Evolutionary conservation across 108 stramenopile species (phyloP), one percentile per base, ranked within the genome.

Genomic region (Discostella pseudostelligera): DNA sequence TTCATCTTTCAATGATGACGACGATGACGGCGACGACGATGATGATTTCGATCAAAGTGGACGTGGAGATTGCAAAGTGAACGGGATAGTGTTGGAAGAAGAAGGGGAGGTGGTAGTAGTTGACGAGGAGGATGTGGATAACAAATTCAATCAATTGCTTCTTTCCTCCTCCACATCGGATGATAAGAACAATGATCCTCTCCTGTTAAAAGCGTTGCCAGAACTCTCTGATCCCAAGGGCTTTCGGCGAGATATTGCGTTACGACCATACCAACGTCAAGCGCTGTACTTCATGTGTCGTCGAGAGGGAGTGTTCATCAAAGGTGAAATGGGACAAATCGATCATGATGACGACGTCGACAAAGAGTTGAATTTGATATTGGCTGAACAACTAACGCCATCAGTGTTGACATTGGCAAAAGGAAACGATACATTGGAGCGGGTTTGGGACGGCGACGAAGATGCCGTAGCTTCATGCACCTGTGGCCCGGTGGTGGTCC

Each of bases 221-320:
- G 83, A 88, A 70, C 50, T 74, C 47, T 62, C 79, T 0, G 84
- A 81, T 35, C 90, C 90, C 8, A 39, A 8, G 0, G 84, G 84
- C 43, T 78, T 92, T 20, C 36, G 48, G 35, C 19, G 58, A 7
- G 66, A 49, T 9, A 58, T 85, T 1, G 32, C 55, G 45, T 62
- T 93, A 25, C 82, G 88, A 9, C 83, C 87, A 0, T 93, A 93
- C 65, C 92, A 93, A 62, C 66, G 71, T 21, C 82, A 90, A 54
- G 85, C 88, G 3, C 62, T 93, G 51, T 66, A 87, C 65, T 93
- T 87, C 87, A 90, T 93, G 92, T 76, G 75, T 8, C 78, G 77
- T 46, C 78, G 92, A 21, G 92, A 93, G 67, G 65, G 65, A 8
- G 16, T 21, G 21, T 21, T 20, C 24, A 22, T 56, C 43, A 64